Base-by-base conservation (phyloP, 306 rosid species). In the Oemleria cerasiformis region DNA sequence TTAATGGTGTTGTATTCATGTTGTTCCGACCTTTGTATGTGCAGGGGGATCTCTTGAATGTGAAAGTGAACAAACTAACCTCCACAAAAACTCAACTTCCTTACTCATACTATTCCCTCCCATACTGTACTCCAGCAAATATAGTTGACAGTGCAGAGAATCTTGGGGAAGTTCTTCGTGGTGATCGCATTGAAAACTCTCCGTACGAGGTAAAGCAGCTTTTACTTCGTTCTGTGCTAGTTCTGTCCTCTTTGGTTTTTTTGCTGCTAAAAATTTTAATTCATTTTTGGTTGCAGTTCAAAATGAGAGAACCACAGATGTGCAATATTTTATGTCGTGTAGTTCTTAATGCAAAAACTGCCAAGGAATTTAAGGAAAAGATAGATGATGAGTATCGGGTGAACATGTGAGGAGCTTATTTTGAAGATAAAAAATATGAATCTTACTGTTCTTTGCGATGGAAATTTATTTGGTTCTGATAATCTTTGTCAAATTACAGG, bases 151-250 rank as follows among this genome's bases (percentile, higher is more conserved):
- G 94, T 73, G 96, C 96, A 56, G 97, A 92, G 89, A 92, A 92
- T 86, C 96, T 92, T n/a, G 96, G 96, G 30, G 98, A 92, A 73
- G 92, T 92, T 64, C 98, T 92, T 77, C 88, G 98, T 38, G 98
- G 98, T 49, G 98, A 92, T 71, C 90, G 90, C 43, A 88, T 92
- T 8, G 96, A 92, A 65, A 92, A 92, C 84, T 92, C 98, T 70
- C 96, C 94, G 61, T 92, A 79, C 66, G 90, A 78, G 94, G 98
- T 88, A 63, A 55, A 84, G 76, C 74, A 40, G 62, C 13, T 43
- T 69, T 62, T 76, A 55, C 19, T 20, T 75, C 42, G 5, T n/a
- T 73, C 6, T 47, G 17, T 54, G 48, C 55, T 67, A 64, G 10
- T 44, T 70, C 8, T 67, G 65, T 74, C 47, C 25, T 7, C 41